Conservation (phyloP, 495 filamentous ascomycete genomes). For the Rusavskia elegans region DNA sequence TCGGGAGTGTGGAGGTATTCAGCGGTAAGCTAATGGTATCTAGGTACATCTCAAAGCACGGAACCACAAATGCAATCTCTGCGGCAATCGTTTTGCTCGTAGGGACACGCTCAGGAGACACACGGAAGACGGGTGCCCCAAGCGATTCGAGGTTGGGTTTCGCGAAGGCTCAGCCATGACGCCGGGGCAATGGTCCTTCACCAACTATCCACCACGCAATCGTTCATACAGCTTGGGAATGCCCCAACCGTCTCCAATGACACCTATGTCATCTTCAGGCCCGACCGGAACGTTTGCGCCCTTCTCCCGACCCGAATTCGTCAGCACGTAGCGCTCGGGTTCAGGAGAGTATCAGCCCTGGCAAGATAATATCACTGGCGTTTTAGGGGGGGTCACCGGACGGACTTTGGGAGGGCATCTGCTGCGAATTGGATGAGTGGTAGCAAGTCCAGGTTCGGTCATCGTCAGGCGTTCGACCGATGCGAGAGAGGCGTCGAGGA, state of each 20-base stretch:
- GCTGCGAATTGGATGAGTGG: neutral
- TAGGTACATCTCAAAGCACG: conserved; percentile 59
- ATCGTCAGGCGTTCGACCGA: neutral
- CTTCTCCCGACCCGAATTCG: conserved; percentile 9
- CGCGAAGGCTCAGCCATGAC: conserved; percentile 6
- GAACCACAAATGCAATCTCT: conserved; percentile 55
- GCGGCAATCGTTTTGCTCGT: conserved; percentile 58
- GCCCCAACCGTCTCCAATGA: conserved; percentile 10
- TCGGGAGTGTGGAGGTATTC: too few species aligned
- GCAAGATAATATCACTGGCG: neutral
- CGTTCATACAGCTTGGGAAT: conserved; percentile 9
- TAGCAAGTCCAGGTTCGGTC: neutral
- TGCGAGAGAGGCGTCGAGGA: neutral
- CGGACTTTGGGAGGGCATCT: neutral
- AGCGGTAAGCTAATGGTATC: conserved; percentile 7
- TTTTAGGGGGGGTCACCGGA: neutral
- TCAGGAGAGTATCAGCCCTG: conserved; percentile 3
- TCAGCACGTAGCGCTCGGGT: conserved; percentile 6
- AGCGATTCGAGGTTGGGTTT: conserved; percentile 40
- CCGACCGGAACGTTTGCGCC: conserved; percentile 3
- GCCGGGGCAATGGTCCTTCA: conserved; percentile 11
- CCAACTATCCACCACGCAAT: conserved; percentile 8
- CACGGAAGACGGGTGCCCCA: conserved; percentile 66
- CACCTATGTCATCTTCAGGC: conserved; percentile 7
- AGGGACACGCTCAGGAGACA: conserved; percentile 73